Evolutionary conservation across 176 grass and related monocot species (phyloP).

Genomic region (Bolboschoenus planiculmis): DNA sequence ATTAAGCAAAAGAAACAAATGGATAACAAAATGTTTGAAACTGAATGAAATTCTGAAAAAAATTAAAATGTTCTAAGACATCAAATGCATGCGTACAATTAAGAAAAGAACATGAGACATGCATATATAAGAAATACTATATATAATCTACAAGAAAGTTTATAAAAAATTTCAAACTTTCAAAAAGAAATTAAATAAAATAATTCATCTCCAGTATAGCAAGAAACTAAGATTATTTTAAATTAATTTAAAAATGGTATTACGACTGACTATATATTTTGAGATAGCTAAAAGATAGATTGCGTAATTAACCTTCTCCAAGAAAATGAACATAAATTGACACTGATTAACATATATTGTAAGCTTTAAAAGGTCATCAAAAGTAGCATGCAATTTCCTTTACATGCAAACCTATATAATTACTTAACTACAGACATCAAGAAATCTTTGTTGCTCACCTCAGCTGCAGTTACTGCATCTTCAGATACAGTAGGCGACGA

Average conservation of each 20-base stretch:
- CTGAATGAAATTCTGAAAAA: not conserved
- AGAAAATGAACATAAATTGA: not conserved
- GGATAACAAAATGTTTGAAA: not conserved
- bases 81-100: not conserved
- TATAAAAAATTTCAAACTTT: not conserved
- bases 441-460: constrained; percentile 22
- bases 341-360: not conserved
- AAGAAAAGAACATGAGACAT: not conserved
- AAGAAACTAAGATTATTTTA: not conserved
- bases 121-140: not conserved
- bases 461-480: constrained; percentile 27
- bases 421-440: not conserved
- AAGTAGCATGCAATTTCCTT: not conserved
- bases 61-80: not conserved
- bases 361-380: not conserved
- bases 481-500: constrained; percentile 31
- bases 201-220: not conserved
- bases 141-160: not conserved
- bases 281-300: not conserved
- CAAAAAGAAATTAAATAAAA: not conserved
- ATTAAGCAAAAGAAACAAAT: no score
- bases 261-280: not conserved
- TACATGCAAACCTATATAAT: not conserved
- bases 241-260: not conserved
- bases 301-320: not conserved